A percentile compares a stretch with the other conserved stretches of the same genome.
Evolutionary conservation across 768 basidiomycete genomes (phyloP).

Genomic region (Ephemerocybe angulata): DNA sequence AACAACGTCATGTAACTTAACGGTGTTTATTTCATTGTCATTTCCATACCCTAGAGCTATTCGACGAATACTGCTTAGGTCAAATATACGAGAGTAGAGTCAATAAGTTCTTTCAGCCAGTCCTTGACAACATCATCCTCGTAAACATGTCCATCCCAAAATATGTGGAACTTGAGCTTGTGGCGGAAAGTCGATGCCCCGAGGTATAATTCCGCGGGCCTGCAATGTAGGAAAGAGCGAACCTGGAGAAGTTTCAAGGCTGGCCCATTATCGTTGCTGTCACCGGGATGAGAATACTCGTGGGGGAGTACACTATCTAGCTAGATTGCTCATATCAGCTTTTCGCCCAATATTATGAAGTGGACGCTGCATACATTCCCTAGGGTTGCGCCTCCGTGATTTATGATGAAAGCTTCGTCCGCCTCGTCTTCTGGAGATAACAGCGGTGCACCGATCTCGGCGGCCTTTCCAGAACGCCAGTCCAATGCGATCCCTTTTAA

Average conservation of each 20-base stretch:
- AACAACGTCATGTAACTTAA: slow-evolving; percentile 3
- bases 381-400: slow-evolving; percentile 34
- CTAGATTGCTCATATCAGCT: slow-evolving; percentile 19
- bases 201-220: slow-evolving; percentile 47
- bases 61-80: too few species aligned
- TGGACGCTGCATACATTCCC: slow-evolving; percentile 34
- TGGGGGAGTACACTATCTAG: slow-evolving; percentile 32
- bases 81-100: slow-evolving; percentile 31
- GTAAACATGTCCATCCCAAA: slow-evolving; percentile 47
- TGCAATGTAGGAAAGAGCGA: slow-evolving; percentile 32
- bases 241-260: slow-evolving; percentile 1
- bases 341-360: neutral
- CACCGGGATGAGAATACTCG: slow-evolving; percentile 27
- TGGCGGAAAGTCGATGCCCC: slow-evolving; percentile 33
- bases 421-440: slow-evolving; percentile 28
- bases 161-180: slow-evolving; percentile 30
- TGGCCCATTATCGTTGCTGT: neutral
- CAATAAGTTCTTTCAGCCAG: slow-evolving; percentile 45
- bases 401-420: slow-evolving; percentile 19
- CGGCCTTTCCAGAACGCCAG: slow-evolving; percentile 14
- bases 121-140: slow-evolving; percentile 37
- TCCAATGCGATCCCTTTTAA: slow-evolving; percentile 13
- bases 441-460: slow-evolving; percentile 7
- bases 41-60: too few species aligned
- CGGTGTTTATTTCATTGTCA: too few species aligned